A percentile compares a stretch with the other conserved stretches of the same genome.
phyloP scores from a whole-genome alignment of 139 green algal species.

The Tetradesmus obliquus region DNA sequence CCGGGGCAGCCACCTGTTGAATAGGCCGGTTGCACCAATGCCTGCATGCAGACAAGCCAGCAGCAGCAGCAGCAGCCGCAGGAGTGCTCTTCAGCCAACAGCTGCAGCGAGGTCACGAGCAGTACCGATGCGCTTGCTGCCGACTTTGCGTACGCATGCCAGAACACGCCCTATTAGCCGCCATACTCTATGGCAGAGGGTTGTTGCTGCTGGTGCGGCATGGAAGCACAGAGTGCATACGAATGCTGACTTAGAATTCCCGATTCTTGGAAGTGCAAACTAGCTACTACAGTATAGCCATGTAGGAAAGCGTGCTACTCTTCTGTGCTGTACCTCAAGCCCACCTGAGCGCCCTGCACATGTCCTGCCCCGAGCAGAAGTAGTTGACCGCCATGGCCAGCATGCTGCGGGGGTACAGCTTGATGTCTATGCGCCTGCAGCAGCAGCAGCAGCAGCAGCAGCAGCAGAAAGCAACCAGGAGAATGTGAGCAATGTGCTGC shows the following conservation, averaged over 20 bases:
- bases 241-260: too few relatives aligned
- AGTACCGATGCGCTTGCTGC: too few relatives aligned
- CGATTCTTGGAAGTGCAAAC: too few relatives aligned
- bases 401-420: slow-evolving; percentile 55
- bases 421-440: slow-evolving; percentile 72
- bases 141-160: too few relatives aligned
- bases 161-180: too few relatives aligned
- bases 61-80: neutral
- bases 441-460: slow-evolving; percentile 5
- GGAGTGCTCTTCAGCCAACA: too few relatives aligned
- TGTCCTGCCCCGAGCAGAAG: slow-evolving; percentile 51
- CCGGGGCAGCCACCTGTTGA: neutral
- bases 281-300: neutral
- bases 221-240: too few relatives aligned
- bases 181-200: too few relatives aligned
- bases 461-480: neutral
- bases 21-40: slow-evolving; percentile 51
- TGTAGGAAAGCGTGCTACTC: neutral
- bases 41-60: slow-evolving; percentile 17
- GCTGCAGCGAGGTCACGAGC: too few relatives aligned
- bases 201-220: too few relatives aligned
- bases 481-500: neutral
- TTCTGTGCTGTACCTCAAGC: neutral
- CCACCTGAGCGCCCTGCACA: slow-evolving; percentile 55
- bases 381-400: slow-evolving; percentile 60